Evolutionary conservation across 2,329 filamentous ascomycete genomes (phyloP), one percentile per base, ranked within the genome.

Genomic region (Ceratocystis destructans): DNA sequence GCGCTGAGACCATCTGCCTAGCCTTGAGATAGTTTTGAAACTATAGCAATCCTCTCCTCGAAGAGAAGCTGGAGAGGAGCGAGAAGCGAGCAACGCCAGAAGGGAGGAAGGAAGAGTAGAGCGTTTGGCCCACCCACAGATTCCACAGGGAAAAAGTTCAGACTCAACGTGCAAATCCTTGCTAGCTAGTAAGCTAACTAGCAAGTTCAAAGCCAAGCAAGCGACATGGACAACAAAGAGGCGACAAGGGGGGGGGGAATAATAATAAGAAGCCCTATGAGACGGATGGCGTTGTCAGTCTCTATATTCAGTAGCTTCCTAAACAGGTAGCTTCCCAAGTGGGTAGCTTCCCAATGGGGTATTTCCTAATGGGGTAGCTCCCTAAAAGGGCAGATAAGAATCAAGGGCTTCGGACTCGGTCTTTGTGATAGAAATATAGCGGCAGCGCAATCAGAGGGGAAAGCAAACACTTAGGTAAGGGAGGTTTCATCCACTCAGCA

Each of bases 1-100:
- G 61, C 44, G 44, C 61, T n/a, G 61, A 50, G 61, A n/a, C 55
- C 55, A 37, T 59, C 55, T 25, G 55, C 25, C 55, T 37, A 28
- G 8, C 55, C 55, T 59, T 59, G 55, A 5, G 25, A 59, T 20
- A 2, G 7, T 59, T 59, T 28, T 22, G 37, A 31, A 59, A 59
- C 37, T 3, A 10, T 3, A 31, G 20, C 48, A 28, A 25, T 15
- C 3, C 20, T 25, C 48, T 15, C 48, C 22, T 25, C 8, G 15
- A 25, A 28, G 5, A 25, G 17, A 48, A 5, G 46, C 8, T 15
- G 25, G 10, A 22, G 8, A 50, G 48, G 20, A 25, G 48, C 7
- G 2, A 59, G 12, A 33, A 33, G 22, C 17, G 50, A 59, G 10
- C n/a, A 59, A 10, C n/a, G n/a, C 46, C 8, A 53, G 48, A 57